phyloP scores from a whole-genome alignment of 768 basidiomycete genomes.

The Udeniomyces megalosporus region DNA sequence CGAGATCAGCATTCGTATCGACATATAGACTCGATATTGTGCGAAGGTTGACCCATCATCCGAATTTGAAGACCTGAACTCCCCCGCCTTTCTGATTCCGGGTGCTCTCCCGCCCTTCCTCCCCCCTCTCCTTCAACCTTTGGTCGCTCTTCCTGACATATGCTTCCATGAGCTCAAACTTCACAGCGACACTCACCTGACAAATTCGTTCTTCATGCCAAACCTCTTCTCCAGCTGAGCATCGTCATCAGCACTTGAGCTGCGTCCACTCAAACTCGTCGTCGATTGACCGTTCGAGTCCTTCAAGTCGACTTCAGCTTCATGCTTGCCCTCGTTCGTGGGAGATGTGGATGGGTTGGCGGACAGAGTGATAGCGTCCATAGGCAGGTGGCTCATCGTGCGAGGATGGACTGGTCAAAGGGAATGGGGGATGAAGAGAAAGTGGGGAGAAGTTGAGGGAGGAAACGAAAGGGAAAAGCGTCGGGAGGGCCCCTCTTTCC shows the following conservation, averaged over 20 bases:
- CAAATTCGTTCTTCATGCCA: conserved; percentile 12
- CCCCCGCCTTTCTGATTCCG: neutral
- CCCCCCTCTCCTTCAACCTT: neutral
- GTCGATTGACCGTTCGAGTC: neutral
- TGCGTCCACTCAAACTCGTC: no score
- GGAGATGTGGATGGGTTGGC: no score
- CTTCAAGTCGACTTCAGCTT: no score
- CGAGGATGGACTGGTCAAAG: neutral
- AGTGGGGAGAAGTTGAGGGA: neutral
- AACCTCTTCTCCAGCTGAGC: conserved; percentile 11
- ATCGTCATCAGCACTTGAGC: neutral
- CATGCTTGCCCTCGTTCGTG: neutral
- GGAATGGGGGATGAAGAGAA: neutral
- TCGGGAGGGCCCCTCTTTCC: no score
- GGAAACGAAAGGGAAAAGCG: neutral
- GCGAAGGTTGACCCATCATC: no score
- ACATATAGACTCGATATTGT: no score
- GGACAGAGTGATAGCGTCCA: neutral
- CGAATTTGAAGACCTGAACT: neutral
- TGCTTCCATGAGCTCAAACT: no score
- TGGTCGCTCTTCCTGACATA: neutral
- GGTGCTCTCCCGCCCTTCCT: neutral
- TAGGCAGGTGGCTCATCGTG: neutral
- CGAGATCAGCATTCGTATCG: no score
- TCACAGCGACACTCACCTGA: conserved; percentile 1